Conservation (phyloP, 257 asterid genomes). For the Nicotiana sylvestris region DNA sequence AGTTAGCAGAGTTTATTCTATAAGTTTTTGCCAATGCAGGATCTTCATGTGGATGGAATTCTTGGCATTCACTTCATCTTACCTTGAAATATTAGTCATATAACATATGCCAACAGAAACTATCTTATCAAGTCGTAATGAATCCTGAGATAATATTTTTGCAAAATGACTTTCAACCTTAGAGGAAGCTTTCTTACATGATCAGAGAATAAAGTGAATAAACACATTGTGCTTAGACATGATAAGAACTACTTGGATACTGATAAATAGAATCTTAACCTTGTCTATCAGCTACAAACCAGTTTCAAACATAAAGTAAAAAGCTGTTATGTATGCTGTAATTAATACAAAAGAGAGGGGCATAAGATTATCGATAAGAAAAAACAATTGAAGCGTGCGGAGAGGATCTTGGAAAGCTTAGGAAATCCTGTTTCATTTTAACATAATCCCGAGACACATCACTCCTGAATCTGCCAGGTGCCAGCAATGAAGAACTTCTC, state of each 20-base stretch:
- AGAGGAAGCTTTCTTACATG: not conserved
- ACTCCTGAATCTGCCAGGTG: not conserved
- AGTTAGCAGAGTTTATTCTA: not conserved
- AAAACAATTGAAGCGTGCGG: not conserved
- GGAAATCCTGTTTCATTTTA: not conserved
- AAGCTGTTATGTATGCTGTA: not conserved
- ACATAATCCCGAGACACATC: not conserved
- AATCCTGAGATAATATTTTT: not conserved
- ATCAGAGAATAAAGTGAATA: not conserved
- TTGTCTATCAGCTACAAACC: not conserved
- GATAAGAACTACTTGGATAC: not conserved
- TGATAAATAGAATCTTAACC: not conserved
- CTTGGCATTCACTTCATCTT: not conserved
- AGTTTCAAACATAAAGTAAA: not conserved
- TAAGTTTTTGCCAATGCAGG: not conserved
- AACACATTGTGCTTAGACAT: not conserved
- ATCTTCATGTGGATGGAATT: not conserved
- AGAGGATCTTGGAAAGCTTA: constrained; percentile 3
- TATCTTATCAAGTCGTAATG: not conserved
- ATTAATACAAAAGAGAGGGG: not conserved
- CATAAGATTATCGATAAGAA: not conserved
- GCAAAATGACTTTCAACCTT: not conserved
- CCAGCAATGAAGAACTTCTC: not conserved
- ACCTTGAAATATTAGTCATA: not conserved
- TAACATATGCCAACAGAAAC: not conserved